Evolutionary conservation across 768 basidiomycete genomes (phyloP).

Genomic region (Macrolepiota fuliginosa): DNA sequence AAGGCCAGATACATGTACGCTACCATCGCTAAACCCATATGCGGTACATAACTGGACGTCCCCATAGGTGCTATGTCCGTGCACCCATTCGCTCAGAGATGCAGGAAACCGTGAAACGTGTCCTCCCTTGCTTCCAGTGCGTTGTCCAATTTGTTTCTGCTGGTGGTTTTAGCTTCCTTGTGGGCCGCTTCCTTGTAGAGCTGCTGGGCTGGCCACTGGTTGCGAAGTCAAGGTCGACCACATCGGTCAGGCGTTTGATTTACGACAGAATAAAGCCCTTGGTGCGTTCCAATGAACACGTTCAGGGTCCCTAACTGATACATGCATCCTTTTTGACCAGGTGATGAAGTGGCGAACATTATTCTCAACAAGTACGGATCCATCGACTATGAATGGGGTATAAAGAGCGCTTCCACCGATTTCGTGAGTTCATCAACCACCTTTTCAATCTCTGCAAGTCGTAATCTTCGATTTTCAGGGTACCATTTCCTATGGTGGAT

Average conservation of each 20-base stretch:
- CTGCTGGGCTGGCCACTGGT: conserved; percentile 65
- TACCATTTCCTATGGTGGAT: conserved; percentile 70
- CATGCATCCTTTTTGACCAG: conserved; percentile 31
- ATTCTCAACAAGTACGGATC: conserved; percentile 58
- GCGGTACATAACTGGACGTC: neutral
- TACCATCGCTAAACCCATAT: neutral
- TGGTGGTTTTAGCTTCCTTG: neutral
- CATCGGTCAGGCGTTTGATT: conserved; percentile 42
- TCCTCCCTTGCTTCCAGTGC: conserved; percentile 72
- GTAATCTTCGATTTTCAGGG: conserved; percentile 41
- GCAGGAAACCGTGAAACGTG: conserved; percentile 52
- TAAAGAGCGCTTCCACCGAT: conserved; percentile 73
- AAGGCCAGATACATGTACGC: conserved; percentile 69
- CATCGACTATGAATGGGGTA: conserved; percentile 67
- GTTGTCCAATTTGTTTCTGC: conserved; percentile 18
- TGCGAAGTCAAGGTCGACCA: conserved; percentile 48
- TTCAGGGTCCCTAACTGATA: neutral
- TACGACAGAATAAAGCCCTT: conserved; percentile 67
- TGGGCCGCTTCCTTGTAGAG: conserved; percentile 36
- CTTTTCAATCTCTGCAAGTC: neutral
- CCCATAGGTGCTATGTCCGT: conserved; percentile 64
- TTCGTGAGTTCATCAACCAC: conserved; percentile 52
- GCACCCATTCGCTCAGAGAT: conserved; percentile 67
- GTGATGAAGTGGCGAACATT: conserved; percentile 61
- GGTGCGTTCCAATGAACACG: conserved; percentile 29